phyloP scores from a whole-genome alignment of 345 rosid genomes.

The Dovyalis caffra region DNA sequence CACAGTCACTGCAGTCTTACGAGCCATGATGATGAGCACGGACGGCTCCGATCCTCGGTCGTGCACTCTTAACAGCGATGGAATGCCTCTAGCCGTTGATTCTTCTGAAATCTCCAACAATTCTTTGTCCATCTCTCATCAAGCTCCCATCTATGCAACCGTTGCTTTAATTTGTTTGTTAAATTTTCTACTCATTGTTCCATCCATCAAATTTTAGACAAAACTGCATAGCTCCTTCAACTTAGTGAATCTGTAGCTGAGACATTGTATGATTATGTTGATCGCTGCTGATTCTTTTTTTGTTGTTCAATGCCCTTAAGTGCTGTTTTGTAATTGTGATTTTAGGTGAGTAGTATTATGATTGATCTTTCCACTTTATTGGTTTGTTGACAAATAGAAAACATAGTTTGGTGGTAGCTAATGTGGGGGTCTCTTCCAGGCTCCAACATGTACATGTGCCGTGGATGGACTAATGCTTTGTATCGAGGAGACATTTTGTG shows the following conservation, averaged over 20 bases:
- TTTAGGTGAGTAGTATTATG: conserved; percentile 5
- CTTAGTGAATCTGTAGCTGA: conserved; percentile 4
- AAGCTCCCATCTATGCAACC: neutral
- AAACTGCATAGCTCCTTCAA: neutral
- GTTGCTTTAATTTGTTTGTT: conserved; percentile 16
- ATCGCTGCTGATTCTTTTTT: neutral
- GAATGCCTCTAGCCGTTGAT: conserved; percentile 88
- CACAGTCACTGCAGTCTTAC: conserved; percentile 72
- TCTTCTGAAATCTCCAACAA: conserved; percentile 53
- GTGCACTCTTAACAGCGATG: conserved; percentile 74
- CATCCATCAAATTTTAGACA: conserved; percentile 21
- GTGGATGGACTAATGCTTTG: neutral
- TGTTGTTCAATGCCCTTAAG: conserved; percentile 6
- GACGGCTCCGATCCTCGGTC: conserved; percentile 54
- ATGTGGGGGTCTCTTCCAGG: conserved; percentile 3
- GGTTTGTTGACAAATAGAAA: neutral
- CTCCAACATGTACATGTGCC: conserved; percentile 3
- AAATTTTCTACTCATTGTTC: conserved; percentile 14
- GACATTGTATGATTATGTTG: conserved; percentile 10
- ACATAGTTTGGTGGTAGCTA: neutral
- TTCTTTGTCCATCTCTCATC: conserved; percentile 30
- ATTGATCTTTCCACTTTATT: neutral
- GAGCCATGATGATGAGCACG: conserved; percentile 67
- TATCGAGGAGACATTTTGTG: conserved; percentile 7
- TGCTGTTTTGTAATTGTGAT: neutral